Conservation (phyloP, 352 stramenopile genomes). For the Phytophthora crassamura region DNA sequence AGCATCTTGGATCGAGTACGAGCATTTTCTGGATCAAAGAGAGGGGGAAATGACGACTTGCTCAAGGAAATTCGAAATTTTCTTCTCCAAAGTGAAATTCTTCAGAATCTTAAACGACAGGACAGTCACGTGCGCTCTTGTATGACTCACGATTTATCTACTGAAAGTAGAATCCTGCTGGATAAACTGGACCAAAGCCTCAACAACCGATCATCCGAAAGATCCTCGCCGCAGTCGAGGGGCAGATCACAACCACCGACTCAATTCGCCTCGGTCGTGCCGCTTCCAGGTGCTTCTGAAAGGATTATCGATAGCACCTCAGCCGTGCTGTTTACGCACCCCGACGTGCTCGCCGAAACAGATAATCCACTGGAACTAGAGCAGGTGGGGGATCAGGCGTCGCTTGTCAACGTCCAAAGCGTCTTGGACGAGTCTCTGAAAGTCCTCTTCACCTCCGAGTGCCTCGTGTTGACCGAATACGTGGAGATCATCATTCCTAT, state of each 20-base stretch:
- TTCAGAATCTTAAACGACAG: no score
- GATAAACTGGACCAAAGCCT: not conserved
- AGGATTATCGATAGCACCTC: no score
- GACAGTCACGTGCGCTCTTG: not conserved
- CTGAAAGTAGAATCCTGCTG: not conserved
- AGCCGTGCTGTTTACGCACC: no score
- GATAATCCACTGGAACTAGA: no score
- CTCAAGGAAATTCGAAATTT: no score
- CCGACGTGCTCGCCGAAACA: no score
- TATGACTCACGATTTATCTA: not conserved
- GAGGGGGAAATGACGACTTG: no score
- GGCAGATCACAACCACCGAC: not conserved
- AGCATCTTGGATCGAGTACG: not conserved
- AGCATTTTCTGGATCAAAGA: no score
- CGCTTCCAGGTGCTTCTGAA: no score
- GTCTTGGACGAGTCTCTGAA: slow-evolving; percentile 3
- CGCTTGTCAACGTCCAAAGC: not conserved
- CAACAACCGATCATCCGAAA: not conserved
- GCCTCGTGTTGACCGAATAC: slow-evolving; percentile 36
- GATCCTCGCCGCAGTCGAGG: not conserved
- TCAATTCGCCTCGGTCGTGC: no score
- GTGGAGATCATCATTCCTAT: slow-evolving; percentile 35
- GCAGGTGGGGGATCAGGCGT: not conserved
- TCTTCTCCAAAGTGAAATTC: no score
- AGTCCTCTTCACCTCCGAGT: slow-evolving; percentile 32